Conservation (phyloP, 768 basidiomycete species). For the Leucosporidium yakuticum region DNA sequence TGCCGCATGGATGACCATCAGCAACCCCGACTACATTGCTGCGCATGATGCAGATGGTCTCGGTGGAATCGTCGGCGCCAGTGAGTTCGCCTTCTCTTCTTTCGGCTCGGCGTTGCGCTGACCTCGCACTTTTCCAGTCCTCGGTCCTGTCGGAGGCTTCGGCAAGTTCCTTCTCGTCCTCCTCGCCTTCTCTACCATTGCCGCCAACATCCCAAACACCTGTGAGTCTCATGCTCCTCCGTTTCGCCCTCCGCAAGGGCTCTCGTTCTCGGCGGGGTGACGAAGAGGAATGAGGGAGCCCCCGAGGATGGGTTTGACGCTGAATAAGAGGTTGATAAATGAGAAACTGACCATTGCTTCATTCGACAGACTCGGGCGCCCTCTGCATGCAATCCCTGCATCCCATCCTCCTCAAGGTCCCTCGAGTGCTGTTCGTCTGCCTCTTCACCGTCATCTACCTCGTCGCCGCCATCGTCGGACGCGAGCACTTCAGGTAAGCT, state of each 20-base stretch:
- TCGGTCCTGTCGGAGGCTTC: constrained; percentile 41
- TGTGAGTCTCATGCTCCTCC: constrained; percentile 34
- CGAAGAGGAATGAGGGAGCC: too few species aligned
- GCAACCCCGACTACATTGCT: constrained; percentile 43
- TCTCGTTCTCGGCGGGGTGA: too few species aligned
- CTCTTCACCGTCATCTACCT: constrained; percentile 19
- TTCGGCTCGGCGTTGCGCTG: too few species aligned
- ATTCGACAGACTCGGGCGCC: constrained; percentile 11
- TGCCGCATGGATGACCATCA: constrained; percentile 40
- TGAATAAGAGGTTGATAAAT: too few species aligned
- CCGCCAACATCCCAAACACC: constrained; percentile 44
- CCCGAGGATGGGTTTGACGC: too few species aligned
- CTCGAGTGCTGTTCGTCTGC: constrained; percentile 25
- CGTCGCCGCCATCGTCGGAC: constrained; percentile 23
- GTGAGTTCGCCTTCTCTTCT: too few species aligned
- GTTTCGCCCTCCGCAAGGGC: too few species aligned
- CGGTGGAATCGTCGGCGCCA: constrained; percentile 48
- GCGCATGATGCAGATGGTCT: constrained; percentile 48
- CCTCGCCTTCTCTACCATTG: constrained; percentile 44
- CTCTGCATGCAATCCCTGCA: constrained; percentile 27
- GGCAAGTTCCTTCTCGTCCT: constrained; percentile 51
- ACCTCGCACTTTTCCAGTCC: constrained; percentile 34
- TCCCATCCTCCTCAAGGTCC: constrained; percentile 23
- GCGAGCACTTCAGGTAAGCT: constrained; percentile 15
- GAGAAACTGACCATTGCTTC: too few species aligned